Base-by-base conservation (phyloP, 2,329 filamentous ascomycete genomes). In the Ophiostoma perfectum region DNA sequence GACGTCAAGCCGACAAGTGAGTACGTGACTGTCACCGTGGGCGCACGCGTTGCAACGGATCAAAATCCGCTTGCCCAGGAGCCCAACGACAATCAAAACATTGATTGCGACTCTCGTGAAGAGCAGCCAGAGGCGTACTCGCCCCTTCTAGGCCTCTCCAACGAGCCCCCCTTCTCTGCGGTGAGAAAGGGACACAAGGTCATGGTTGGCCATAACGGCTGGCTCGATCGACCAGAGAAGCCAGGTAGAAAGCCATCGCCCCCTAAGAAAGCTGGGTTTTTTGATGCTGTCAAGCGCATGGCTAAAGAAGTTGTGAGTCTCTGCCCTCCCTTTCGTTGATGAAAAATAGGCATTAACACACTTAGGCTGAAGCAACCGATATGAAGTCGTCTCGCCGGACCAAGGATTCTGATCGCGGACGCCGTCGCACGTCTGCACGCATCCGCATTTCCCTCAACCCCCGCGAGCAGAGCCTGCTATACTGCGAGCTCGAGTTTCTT, bases 401-500 rank as follows among this genome's bases (percentile, higher is more conserved):
- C 5, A 76, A 77, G 52, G 74, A 75, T 1, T 38, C 42, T 38
- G 71, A 75, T 6, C 78, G 77, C 63, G 74, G 36, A n/a, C 45
- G 75, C 18, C 71, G 73, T 14, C 70, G 69, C 14, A 58, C 39
- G 3, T 70, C 72, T 42, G 72, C 77, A 14, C 77, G 76, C 14
- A 73, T 83, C 3, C 75, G 76, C 36, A 83, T 86, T 71, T 86
- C 84, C 0, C 79, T 87, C 3, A 77, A 81, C 72, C 78, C 84
- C 0, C 82, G 85, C 60, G 84, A 86, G 75, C 85, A 87, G 73
- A 84, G 82, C 65, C 79, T 87, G 8, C 75, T 87, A 7, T 87
- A 86, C 74, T 84, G 84, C 74, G 85, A 88, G 74, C 80, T 87
- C 7, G 84, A 86, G 73, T 87, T 81, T 72, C 76, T 81, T 69